Conservation (phyloP, 495 filamentous ascomycete genomes). For the Viridothelium virens region DNA sequence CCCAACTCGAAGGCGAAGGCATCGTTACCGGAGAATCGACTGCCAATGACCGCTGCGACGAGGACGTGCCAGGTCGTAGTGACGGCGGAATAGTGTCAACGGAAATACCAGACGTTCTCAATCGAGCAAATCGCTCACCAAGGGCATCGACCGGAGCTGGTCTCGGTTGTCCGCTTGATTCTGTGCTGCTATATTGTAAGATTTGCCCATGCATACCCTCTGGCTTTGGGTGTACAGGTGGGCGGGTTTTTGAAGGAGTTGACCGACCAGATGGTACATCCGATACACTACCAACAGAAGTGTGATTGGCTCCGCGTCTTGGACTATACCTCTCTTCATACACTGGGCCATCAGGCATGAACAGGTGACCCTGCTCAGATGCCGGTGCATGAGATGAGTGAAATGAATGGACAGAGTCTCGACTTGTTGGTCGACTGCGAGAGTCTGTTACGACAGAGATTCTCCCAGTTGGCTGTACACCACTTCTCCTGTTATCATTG, state of each 20-base stretch:
- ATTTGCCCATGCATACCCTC: conserved; percentile 50
- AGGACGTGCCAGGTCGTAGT: background rate
- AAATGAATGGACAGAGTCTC: conserved; percentile 2
- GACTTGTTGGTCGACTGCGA: background rate
- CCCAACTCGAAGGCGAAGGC: conserved; percentile 35
- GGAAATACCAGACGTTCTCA: conserved; percentile 38
- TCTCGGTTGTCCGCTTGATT: conserved; percentile 14
- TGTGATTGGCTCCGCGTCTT: background rate
- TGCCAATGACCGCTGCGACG: conserved; percentile 14
- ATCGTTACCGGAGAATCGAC: conserved; percentile 28
- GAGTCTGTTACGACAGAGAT: background rate
- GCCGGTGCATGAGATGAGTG: conserved; percentile 2
- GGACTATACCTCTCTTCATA: conserved; percentile 23
- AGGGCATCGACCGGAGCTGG: conserved; percentile 38
- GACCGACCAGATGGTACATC: conserved; percentile 11
- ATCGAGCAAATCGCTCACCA: conserved; percentile 49
- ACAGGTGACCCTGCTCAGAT: conserved; percentile 22
- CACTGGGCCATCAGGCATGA: conserved; percentile 14
- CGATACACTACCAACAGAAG: conserved; percentile 16
- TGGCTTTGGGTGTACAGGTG: conserved; percentile 56
- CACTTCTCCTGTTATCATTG: conserved; percentile 54
- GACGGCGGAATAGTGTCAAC: conserved; percentile 17
- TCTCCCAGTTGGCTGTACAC: conserved; percentile 34
- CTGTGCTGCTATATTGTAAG: conserved; percentile 26
- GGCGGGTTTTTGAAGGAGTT: conserved; percentile 36